Evolutionary conservation across 331 rosid genomes (phyloP).

Genomic region (Pyrus hybrid): DNA sequence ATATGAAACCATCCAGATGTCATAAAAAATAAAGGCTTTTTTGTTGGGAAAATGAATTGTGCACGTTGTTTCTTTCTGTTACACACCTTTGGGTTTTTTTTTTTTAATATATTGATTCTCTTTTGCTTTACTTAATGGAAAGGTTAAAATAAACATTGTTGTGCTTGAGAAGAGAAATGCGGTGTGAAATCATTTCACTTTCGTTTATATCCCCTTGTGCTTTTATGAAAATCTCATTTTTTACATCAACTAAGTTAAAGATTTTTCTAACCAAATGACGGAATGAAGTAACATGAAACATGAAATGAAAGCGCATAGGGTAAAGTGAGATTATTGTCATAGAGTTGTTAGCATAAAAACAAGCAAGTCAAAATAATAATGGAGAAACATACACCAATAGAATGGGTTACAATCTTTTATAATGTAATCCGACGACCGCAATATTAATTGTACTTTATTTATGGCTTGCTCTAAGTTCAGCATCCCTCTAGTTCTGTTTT

Average conservation of each 20-base stretch:
- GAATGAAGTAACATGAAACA: background rate
- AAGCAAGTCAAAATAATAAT: no score
- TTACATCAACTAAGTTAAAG: background rate
- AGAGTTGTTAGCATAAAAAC: background rate
- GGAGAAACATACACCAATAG: no score
- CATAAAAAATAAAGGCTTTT: background rate
- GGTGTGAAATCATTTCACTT: background rate
- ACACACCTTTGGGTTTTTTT: no score
- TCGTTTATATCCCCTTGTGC: no score
- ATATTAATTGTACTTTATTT: background rate
- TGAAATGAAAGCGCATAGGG: background rate
- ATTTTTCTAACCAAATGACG: background rate
- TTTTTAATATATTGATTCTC: no score
- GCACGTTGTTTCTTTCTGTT: background rate
- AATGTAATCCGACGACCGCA: background rate
- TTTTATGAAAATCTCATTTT: background rate
- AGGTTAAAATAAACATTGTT: no score
- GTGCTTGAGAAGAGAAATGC: background rate
- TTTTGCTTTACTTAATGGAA: no score
- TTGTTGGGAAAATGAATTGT: background rate
- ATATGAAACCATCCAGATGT: background rate
- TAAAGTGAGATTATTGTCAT: background rate
- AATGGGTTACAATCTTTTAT: background rate
- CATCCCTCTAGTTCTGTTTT: background rate
- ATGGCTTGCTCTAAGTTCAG: background rate